Conservation (phyloP, 345 rosid species). For the Salix udensis region DNA sequence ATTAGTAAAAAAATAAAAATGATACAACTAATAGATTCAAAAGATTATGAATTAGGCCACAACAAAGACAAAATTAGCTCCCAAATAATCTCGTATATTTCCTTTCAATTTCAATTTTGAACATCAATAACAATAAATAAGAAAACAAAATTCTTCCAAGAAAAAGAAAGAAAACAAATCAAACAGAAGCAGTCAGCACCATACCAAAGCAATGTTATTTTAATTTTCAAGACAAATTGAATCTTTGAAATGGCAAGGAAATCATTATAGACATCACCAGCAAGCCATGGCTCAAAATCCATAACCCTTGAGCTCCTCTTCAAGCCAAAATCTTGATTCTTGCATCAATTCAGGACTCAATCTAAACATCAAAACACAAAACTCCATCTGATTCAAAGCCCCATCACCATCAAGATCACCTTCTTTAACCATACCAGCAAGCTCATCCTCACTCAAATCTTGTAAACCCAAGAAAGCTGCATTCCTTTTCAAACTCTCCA, state of each 20-base stretch:
- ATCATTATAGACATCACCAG: background rate
- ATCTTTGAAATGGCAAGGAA: background rate
- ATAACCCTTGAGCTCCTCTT: slow-evolving; percentile 35
- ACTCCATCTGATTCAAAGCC: slow-evolving; percentile 80
- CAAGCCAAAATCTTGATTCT: slow-evolving; percentile 53
- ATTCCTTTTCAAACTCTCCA: slow-evolving; percentile 59
- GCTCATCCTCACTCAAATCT: slow-evolving; percentile 70
- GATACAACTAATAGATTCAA: no score
- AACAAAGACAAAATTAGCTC: background rate
- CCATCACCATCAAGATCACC: slow-evolving; percentile 79
- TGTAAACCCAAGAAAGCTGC: slow-evolving; percentile 59
- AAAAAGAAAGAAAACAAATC: background rate
- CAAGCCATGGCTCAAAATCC: background rate
- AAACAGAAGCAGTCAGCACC: background rate
- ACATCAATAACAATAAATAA: background rate
- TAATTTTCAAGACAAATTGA: background rate
- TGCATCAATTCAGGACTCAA: slow-evolving; percentile 83
- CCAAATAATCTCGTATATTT: background rate
- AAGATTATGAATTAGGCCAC: no score
- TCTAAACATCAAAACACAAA: slow-evolving; percentile 86
- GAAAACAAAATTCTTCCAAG: background rate
- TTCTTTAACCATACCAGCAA: slow-evolving; percentile 57
- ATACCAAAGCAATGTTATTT: background rate
- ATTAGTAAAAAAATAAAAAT: no score
- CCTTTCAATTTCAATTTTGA: background rate